Evolutionary conservation across 2,329 filamentous ascomycete species (phyloP).

Genomic region (Lizonia empirigonia): DNA sequence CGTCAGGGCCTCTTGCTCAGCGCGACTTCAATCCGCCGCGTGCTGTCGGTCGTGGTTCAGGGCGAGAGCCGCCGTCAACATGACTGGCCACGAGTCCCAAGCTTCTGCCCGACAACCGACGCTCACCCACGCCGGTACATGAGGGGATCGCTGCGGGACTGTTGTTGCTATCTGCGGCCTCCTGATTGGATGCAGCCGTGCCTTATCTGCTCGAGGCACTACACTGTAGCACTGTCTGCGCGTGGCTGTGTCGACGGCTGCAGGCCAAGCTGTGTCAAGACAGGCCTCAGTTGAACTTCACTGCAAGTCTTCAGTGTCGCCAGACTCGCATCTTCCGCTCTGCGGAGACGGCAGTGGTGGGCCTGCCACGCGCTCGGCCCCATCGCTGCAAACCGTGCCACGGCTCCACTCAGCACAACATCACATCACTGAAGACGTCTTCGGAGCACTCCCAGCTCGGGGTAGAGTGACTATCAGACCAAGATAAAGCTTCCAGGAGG

Average conservation of each 20-base stretch:
- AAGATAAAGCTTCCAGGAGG: neutral
- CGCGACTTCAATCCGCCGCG: constrained; percentile 33
- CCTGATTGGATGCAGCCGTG: constrained; percentile 21
- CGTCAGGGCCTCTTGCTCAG: constrained; percentile 16
- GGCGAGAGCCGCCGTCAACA: constrained; percentile 19
- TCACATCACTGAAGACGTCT: neutral
- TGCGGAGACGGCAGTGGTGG: constrained; percentile 14
- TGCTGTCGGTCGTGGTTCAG: constrained; percentile 21
- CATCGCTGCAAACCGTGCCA: neutral
- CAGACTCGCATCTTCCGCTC: constrained; percentile 4
- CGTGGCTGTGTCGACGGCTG: constrained; percentile 6
- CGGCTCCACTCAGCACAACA: neutral
- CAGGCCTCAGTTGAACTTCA: neutral
- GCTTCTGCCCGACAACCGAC: constrained; percentile 8
- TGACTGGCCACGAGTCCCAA: constrained; percentile 23
- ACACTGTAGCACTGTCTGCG: neutral
- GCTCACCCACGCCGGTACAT: constrained; percentile 18
- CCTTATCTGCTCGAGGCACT: constrained; percentile 21
- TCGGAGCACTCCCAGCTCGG: neutral
- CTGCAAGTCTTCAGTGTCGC: neutral
- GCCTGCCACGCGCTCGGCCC: constrained; percentile 12
- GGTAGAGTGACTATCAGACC: neutral
- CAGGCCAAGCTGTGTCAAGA: constrained; percentile 8
- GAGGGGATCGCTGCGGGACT: constrained; percentile 7
- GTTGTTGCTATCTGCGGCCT: constrained; percentile 1